Percentiles rank a stretch among this genome's conserved stretches.
phyloP scores from a whole-genome alignment of 2,329 filamentous ascomycete species.

The Pezizomycotina sp. region DNA sequence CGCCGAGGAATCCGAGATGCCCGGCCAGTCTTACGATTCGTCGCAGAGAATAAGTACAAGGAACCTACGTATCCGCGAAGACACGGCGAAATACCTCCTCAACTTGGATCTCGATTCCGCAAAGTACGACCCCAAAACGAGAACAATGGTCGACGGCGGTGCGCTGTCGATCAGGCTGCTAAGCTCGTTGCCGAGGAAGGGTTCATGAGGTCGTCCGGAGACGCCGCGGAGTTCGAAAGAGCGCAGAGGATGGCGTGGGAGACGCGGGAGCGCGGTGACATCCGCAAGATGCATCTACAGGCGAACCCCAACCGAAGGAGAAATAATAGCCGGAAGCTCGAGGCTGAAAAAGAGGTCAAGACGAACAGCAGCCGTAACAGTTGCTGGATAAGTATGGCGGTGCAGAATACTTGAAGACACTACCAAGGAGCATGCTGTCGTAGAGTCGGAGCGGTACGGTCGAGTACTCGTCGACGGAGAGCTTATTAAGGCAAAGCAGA shows the following conservation, averaged over 20 bases:
- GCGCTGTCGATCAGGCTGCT: slow-evolving; percentile 61
- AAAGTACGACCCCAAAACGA: slow-evolving; percentile 92
- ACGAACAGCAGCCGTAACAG: slow-evolving; percentile 41
- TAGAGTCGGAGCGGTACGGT: slow-evolving; percentile 74
- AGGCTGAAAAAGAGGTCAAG: slow-evolving; percentile 45
- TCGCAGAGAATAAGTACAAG: slow-evolving; percentile 69
- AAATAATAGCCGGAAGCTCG: slow-evolving; percentile 57
- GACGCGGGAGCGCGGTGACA: slow-evolving; percentile 64
- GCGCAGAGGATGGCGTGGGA: slow-evolving; percentile 92
- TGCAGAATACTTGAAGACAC: slow-evolving; percentile 41
- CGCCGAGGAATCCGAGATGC: slow-evolving; percentile 93
- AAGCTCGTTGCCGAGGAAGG: slow-evolving; percentile 81
- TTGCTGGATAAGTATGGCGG: slow-evolving; percentile 71
- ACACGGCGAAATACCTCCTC: slow-evolving; percentile 89
- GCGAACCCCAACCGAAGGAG: slow-evolving; percentile 91
- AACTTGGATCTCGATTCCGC: slow-evolving; percentile 93
- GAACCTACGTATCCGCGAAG: slow-evolving; percentile 81
- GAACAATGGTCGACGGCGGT: slow-evolving; percentile 67
- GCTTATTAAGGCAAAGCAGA: slow-evolving; percentile 66
- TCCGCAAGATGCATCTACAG: slow-evolving; percentile 66
- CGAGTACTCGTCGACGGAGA: slow-evolving; percentile 86
- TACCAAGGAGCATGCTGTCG: slow-evolving; percentile 51
- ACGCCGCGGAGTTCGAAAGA: slow-evolving; percentile 79
- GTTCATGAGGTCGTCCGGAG: slow-evolving; percentile 73
- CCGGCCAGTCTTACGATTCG: slow-evolving; percentile 42